These are phyloP conservation scores for Alternaria hordeiaustralica DNA, from an alignment of 2,329 filamentous ascomycete species.

Conservation along the genomic window DNA sequence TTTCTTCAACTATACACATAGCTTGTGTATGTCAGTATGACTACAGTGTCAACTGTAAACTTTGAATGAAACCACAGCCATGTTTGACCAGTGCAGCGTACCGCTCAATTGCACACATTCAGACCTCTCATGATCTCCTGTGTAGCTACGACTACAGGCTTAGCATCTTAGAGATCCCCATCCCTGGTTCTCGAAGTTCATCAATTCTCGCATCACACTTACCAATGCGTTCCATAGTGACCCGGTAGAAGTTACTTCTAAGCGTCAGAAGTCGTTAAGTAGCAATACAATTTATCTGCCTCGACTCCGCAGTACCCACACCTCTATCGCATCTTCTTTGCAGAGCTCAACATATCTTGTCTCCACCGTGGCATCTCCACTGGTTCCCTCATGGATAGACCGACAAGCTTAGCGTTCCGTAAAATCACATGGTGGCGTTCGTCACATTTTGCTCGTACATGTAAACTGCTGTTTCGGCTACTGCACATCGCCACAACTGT, in stretches of 20 bases:
- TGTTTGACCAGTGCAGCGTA: not conserved
- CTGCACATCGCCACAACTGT: slow-evolving; percentile 1
- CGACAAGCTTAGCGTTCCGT: not conserved
- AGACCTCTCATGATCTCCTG: not conserved
- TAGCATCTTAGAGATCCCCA: not conserved
- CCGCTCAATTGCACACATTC: not conserved
- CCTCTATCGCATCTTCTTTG: not conserved
- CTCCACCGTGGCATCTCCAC: not conserved
- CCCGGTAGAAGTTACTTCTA: not conserved
- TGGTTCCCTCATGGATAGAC: not conserved
- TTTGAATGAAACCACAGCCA: not conserved
- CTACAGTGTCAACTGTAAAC: not conserved
- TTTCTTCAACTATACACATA: not conserved
- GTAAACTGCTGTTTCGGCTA: not conserved
- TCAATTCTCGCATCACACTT: no score
- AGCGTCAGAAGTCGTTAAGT: not conserved
- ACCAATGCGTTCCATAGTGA: not conserved
- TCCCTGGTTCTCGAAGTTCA: not conserved
- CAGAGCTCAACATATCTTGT: not conserved
- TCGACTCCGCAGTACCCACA: not conserved
- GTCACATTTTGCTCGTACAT: not conserved
- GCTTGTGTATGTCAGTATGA: not conserved
- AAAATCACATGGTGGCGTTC: not conserved
- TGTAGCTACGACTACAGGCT: not conserved
- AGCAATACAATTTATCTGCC: not conserved